These are phyloP conservation scores for Phytophthora cajani DNA, from an alignment of 352 stramenopile species.

Conservation along the genomic window DNA sequence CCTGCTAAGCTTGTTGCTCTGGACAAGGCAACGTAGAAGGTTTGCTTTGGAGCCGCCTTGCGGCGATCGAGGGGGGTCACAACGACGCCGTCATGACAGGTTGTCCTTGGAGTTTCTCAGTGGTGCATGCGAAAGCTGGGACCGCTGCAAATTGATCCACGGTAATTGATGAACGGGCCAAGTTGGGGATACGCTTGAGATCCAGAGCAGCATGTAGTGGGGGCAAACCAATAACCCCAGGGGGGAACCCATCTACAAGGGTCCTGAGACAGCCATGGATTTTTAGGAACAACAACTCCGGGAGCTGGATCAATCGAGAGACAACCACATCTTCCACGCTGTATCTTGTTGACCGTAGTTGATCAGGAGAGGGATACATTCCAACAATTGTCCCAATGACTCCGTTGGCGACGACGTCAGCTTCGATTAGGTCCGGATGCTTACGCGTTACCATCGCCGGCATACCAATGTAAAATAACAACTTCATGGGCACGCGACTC, in stretches of 20 bases:
- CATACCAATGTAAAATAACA: too few species aligned
- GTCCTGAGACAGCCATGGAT: neutral
- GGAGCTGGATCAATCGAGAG: neutral
- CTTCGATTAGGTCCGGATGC: neutral
- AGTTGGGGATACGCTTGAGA: neutral
- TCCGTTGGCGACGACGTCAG: neutral
- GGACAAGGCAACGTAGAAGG: constrained; percentile 5
- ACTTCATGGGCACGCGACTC: too few species aligned
- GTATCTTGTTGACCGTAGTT: neutral
- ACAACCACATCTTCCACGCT: neutral
- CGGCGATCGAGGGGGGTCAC: neutral
- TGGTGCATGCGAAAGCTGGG: constrained; percentile 25
- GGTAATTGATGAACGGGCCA: constrained; percentile 5
- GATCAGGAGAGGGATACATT: neutral
- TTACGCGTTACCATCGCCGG: too few species aligned
- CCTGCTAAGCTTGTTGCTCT: neutral
- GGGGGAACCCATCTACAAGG: neutral
- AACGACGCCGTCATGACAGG: neutral
- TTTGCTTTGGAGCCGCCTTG: neutral
- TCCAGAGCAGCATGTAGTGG: neutral
- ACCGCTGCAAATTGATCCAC: constrained; percentile 24
- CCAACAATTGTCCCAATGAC: constrained; percentile 1
- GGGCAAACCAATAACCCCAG: neutral
- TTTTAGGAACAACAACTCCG: constrained; percentile 2
- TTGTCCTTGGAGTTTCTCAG: constrained; percentile 27